Evolutionary conservation across 768 basidiomycete genomes (phyloP).

Genomic region (Mycena vulgaris): DNA sequence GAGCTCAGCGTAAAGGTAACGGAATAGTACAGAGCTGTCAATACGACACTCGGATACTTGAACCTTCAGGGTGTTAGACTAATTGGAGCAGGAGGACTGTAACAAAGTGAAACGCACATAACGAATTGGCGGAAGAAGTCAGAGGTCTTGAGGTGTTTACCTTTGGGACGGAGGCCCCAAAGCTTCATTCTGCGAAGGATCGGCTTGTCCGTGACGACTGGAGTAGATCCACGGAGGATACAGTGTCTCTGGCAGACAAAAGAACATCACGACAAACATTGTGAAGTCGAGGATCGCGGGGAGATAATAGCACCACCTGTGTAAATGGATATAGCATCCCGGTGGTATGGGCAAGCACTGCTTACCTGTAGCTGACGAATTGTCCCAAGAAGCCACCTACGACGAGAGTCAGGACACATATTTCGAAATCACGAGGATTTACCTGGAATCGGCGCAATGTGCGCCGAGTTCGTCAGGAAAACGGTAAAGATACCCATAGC

Average conservation of each 20-base stretch:
- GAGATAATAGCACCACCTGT: conserved; percentile 60
- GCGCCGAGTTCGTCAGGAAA: conserved; percentile 58
- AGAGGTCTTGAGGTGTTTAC: conserved; percentile 24
- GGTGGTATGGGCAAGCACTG: not conserved
- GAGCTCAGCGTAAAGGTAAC: conserved; percentile 29
- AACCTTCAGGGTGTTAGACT: conserved; percentile 8
- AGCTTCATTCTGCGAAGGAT: conserved; percentile 33
- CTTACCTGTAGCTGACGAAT: conserved; percentile 30
- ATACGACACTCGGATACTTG: conserved; percentile 31
- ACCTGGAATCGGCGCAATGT: conserved; percentile 59
- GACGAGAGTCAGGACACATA: not conserved
- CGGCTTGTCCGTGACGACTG: conserved; percentile 29
- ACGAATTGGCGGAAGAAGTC: conserved; percentile 29
- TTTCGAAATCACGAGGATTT: conserved; percentile 20
- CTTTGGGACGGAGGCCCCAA: conserved; percentile 29
- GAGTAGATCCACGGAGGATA: conserved; percentile 39
- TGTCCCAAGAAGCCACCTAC: conserved; percentile 48
- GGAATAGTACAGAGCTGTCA: conserved; percentile 33
- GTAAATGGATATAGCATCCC: not conserved
- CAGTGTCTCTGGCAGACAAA: conserved; percentile 60
- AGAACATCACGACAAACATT: conserved; percentile 54
- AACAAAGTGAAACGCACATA: conserved; percentile 24
- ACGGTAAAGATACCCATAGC: conserved; percentile 61
- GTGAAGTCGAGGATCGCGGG: conserved; percentile 59
- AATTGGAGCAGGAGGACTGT: not conserved